Base-by-base conservation (phyloP, 768 basidiomycete genomes). In the Rhizopogon vinicolor region DNA sequence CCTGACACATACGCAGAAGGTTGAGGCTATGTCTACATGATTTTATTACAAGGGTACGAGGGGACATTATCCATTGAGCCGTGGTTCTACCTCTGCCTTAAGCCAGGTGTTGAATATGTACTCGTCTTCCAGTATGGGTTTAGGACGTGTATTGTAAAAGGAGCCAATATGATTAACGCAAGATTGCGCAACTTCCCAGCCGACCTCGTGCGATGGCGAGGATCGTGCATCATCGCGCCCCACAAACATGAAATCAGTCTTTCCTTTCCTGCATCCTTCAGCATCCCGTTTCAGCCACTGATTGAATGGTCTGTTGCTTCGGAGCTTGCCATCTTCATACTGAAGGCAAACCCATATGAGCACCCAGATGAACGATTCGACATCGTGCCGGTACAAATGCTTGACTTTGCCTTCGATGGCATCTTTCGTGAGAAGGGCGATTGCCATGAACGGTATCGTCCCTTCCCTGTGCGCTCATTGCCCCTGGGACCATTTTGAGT, bases 391-490 rank as follows among this genome's bases (percentile, higher is more conserved):
- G 7, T 51, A 53, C 33, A 50, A 7, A 25, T 52, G 33, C 45
- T 44, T 6, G 7, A 53, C 14, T 31, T 54, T 22, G 29, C 53
- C 53, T 25, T 51, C 14, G 1, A 39, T 28, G 25, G 18, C 31
- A 0, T 4, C 13, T 18, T 33, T 1, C 2, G 9, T 13, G 3
- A 53, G 42, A 7, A 56, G 43, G 14, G 52, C 54, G 0, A 55
- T 25, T 2, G 59, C 43, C 58, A 60, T 60, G 53, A 55, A 60
- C 1, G 60, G 58, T 10, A 48, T 37, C n/a, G 60, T 59, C n/a
- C 58, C 58, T n/a, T 59, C n/a, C 58, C 58, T n/a, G 60, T 59
- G 28, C 58, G 50, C 42, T 56, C 46, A 2, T 37, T 25, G 29
- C 16, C 9, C 3, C 10, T 7, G 16, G 35, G 31, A 31, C 22